phyloP scores from a whole-genome alignment of 192 early-diverging fungal species.

The Powellomyces hirtus region DNA sequence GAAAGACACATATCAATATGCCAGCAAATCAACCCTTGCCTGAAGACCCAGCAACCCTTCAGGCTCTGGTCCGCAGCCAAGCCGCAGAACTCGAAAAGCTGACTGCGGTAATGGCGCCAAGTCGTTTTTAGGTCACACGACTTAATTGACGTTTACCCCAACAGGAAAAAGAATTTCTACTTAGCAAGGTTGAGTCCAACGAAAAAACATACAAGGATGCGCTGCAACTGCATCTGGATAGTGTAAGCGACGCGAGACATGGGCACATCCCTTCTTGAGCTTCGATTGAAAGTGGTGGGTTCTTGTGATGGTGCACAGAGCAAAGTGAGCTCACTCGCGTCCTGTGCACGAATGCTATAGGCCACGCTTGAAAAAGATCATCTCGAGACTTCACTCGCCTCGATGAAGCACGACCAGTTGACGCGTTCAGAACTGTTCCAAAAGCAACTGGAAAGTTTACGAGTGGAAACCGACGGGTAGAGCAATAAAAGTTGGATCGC shows the following conservation, averaged over 20 bases:
- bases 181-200: slow-evolving; percentile 16
- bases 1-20: no score
- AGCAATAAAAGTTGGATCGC: no score
- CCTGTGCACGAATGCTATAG: no score
- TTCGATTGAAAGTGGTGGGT: no score
- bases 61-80: slow-evolving; percentile 13
- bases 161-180: slow-evolving; percentile 29
- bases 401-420: slow-evolving; percentile 17
- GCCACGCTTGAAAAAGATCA: slow-evolving; percentile 22
- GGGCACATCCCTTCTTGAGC: not conserved
- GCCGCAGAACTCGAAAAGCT: slow-evolving; percentile 2
- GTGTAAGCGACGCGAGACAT: no score
- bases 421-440: slow-evolving; percentile 22
- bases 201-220: slow-evolving; percentile 30
- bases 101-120: not conserved
- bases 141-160: not conserved
- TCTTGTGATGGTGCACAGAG: no score
- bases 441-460: slow-evolving; percentile 19
- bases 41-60: not conserved
- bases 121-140: not conserved
- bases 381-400: slow-evolving; percentile 12
- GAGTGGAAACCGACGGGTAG: slow-evolving; percentile 10
- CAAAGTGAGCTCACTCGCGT: no score
- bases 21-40: not conserved
- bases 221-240: slow-evolving; percentile 26